Percentiles rank a stretch among this genome's conserved stretches.
These are phyloP conservation scores for Microascus cirrosus DNA, from an alignment of 2,329 filamentous ascomycete genomes.

Conservation along the genomic window DNA sequence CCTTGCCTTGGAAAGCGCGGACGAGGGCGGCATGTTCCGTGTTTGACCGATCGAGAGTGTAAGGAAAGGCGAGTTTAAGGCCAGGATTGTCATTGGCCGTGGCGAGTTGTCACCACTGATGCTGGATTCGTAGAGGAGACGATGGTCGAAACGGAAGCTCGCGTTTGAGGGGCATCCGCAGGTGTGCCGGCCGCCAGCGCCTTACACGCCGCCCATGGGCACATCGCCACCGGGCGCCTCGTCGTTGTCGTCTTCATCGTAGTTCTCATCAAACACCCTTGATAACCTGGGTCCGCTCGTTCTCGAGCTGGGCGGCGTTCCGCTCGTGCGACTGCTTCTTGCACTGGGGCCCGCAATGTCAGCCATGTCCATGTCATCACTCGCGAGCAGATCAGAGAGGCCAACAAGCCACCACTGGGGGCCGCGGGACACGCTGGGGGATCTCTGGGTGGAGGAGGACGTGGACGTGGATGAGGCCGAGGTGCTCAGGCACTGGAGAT, in stretches of 20 bases:
- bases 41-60: background rate
- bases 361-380: slow-evolving; percentile 22
- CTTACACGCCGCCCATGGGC: background rate
- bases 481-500: background rate
- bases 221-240: background rate
- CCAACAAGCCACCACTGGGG: slow-evolving; percentile 27
- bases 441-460: background rate
- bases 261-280: slow-evolving; percentile 59
- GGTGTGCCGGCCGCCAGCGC: no score
- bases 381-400: slow-evolving; percentile 19
- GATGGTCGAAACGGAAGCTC: background rate
- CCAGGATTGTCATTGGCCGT: background rate
- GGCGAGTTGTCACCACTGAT: background rate
- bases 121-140: background rate
- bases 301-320: slow-evolving; percentile 85
- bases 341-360: slow-evolving; percentile 44
- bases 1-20: no score
- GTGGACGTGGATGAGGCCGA: slow-evolving; percentile 10
- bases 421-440: slow-evolving; percentile 9
- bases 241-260: slow-evolving; percentile 7
- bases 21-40: background rate
- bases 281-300: slow-evolving; percentile 87
- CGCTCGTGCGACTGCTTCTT: slow-evolving; percentile 94
- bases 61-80: background rate
- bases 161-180: background rate